A percentile compares a stretch with the other conserved stretches of the same genome.
phyloP scores from a whole-genome alignment of 495 filamentous ascomycete genomes.

The Pyronema omphalodes region DNA sequence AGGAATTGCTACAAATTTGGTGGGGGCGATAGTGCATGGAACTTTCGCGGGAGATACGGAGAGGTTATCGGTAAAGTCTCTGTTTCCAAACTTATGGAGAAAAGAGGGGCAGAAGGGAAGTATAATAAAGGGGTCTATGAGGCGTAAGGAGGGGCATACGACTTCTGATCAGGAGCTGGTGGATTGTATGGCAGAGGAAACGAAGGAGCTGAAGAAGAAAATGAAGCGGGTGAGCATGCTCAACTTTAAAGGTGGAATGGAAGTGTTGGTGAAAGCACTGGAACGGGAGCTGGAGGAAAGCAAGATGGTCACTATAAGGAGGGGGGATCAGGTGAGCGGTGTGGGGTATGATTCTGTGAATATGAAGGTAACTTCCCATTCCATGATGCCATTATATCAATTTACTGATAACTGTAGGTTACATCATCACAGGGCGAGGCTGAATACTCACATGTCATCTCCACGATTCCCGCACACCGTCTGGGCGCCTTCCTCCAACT shows the following conservation, averaged over 20 bases:
- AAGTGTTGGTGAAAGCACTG: constrained; percentile 29
- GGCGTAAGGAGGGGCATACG: constrained; percentile 1
- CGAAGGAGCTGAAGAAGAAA: constrained; percentile 6
- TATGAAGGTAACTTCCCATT: too few relatives aligned
- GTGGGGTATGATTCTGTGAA: too few relatives aligned
- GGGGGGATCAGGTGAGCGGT: neutral
- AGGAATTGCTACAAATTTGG: constrained; percentile 48
- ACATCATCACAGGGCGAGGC: constrained; percentile 16
- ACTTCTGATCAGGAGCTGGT: constrained; percentile 7
- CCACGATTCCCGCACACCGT: constrained; percentile 40
- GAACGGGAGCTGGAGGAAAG: too few relatives aligned
- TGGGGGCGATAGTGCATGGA: constrained; percentile 66
- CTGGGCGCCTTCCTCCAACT: constrained; percentile 26
- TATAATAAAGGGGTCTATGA: constrained; percentile 7
- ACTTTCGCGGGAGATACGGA: constrained; percentile 90
- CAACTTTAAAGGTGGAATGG: constrained; percentile 42
- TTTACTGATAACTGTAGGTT: too few relatives aligned
- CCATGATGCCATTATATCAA: too few relatives aligned
- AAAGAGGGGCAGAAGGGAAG: constrained; percentile 31
- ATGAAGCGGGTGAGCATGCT: constrained; percentile 32
- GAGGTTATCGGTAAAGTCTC: constrained; percentile 49
- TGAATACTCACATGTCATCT: constrained; percentile 40
- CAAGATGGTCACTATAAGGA: constrained; percentile 26
- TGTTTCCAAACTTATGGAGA: constrained; percentile 36
- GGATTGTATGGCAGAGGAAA: constrained; percentile 1